Percentiles rank a stretch among this genome's conserved stretches.
phyloP scores from a whole-genome alignment of 306 rosid genomes.

The Hippophae rhamnoides region DNA sequence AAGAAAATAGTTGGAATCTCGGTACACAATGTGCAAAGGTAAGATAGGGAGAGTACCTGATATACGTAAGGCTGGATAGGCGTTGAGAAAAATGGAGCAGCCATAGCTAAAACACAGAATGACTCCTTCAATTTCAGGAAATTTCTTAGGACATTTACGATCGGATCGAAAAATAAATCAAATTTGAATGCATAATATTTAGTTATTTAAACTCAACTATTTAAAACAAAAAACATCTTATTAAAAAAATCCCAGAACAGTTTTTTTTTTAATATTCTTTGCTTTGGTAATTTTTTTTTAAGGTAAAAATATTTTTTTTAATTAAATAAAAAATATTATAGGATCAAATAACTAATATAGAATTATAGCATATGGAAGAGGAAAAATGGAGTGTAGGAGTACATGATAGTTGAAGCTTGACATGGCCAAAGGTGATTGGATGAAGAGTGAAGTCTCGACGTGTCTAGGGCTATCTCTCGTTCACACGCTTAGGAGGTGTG shows the following conservation, averaged over 20 bases:
- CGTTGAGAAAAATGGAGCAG: constrained; percentile 97
- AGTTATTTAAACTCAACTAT: no score
- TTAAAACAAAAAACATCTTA: background rate
- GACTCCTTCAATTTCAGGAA: constrained; percentile 3
- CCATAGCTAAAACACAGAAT: constrained; percentile 45
- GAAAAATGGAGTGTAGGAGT: no score
- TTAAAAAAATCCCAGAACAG: background rate
- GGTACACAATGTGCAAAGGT: background rate
- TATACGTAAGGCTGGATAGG: constrained; percentile 95
- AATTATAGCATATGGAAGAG: no score
- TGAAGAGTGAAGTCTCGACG: constrained; percentile 3
- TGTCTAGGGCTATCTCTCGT: background rate
- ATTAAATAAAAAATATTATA: no score
- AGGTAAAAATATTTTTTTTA: no score
- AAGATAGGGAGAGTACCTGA: constrained; percentile 48
- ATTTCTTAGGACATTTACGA: constrained; percentile 8
- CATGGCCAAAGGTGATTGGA: constrained; percentile 18
- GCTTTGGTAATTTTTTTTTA: no score
- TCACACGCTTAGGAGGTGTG: no score
- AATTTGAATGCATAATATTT: no score
- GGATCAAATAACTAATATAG: no score
- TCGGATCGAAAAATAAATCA: constrained; percentile 9
- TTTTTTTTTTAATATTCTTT: no score
- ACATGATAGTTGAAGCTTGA: background rate
- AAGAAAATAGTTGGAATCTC: background rate